phyloP scores from a whole-genome alignment of 441 rosid genomes.

The Eugenia klotzschiana region DNA sequence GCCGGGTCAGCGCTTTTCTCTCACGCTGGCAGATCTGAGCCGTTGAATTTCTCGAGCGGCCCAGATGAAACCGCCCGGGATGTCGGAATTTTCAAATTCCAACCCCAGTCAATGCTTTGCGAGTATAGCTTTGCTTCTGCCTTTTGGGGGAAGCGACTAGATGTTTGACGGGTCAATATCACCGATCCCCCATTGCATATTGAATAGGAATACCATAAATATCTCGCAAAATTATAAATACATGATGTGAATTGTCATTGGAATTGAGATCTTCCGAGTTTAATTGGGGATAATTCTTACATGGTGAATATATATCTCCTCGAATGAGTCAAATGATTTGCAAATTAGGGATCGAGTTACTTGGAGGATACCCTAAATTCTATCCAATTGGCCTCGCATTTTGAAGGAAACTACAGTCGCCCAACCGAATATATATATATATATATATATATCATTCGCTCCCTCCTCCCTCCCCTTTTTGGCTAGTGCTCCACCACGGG shows the following conservation, averaged over 20 bases:
- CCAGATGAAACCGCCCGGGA: not conserved
- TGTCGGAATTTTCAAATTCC: not conserved
- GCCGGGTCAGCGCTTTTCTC: not conserved
- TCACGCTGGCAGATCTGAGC: not conserved
- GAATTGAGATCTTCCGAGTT: not conserved
- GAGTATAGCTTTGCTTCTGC: no score
- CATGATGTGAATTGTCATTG: not conserved
- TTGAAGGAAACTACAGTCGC: not conserved
- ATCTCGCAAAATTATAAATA: no score
- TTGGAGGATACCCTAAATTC: not conserved
- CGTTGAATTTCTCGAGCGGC: not conserved
- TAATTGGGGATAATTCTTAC: not conserved
- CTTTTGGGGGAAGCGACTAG: not conserved
- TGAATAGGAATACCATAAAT: no score
- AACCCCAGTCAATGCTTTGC: not conserved
- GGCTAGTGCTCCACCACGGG: rapidly evolving
- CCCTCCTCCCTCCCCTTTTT: not conserved
- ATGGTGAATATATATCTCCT: not conserved
- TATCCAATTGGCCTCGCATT: rapidly evolving
- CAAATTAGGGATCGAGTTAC: not conserved
- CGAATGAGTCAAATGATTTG: not conserved
- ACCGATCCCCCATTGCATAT: not conserved
- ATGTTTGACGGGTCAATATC: not conserved
- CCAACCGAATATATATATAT: no score
- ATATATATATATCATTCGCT: not conserved